Evolutionary conservation across 768 basidiomycete genomes (phyloP).

Genomic region (Agaricus sinodeliciosus): DNA sequence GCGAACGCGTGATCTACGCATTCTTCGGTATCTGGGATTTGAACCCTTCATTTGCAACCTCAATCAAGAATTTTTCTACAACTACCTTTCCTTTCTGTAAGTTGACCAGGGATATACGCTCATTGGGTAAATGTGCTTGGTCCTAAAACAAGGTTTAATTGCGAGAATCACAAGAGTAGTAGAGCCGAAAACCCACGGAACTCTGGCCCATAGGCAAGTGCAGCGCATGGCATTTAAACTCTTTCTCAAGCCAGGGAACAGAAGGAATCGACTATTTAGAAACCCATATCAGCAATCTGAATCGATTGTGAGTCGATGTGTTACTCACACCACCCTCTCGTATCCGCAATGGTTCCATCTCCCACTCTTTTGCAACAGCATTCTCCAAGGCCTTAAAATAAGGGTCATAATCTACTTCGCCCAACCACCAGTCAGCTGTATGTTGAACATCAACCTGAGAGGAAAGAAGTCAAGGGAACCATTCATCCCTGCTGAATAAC

Average conservation of each 20-base stretch:
- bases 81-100: conserved; percentile 73
- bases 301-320: neutral
- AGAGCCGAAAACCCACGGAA: conserved; percentile 42
- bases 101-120: conserved; percentile 82
- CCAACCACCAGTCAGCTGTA: conserved; percentile 95
- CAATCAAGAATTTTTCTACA: conserved; percentile 64
- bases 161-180: neutral
- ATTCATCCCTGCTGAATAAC: neutral
- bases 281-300: neutral
- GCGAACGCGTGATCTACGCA: too few species aligned
- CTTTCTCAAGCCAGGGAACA: conserved; percentile 88
- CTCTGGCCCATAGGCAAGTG: conserved; percentile 95
- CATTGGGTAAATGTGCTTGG: conserved; percentile 91
- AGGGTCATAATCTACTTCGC: conserved; percentile 63
- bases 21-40: neutral
- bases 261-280: conserved; percentile 79
- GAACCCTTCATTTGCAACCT: conserved; percentile 32
- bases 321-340: conserved; percentile 84
- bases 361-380: conserved; percentile 86
- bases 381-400: conserved; percentile 86
- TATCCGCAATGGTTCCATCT: conserved; percentile 75
- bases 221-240: conserved; percentile 81
- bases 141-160: conserved; percentile 40
- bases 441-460: conserved; percentile 70
- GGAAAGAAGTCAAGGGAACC: neutral